Percentiles rank a stretch among this genome's conserved stretches.
phyloP scores from a whole-genome alignment of 106 monocot genomes.

The Apostasia shenzhenica region DNA sequence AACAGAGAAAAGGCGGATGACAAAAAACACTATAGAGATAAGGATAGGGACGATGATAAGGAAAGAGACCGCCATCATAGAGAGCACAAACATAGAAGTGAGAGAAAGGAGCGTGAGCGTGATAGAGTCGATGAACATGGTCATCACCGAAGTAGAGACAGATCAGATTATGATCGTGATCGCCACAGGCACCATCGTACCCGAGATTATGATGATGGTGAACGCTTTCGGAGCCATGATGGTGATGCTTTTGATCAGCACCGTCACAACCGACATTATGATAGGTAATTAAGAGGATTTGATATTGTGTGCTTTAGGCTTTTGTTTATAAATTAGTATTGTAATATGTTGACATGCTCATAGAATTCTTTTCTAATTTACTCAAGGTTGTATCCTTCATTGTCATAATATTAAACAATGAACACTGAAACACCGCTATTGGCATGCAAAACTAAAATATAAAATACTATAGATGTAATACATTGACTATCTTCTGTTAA shows the following conservation, averaged over 20 bases:
- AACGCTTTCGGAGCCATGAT: not conserved
- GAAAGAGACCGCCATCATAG: not conserved
- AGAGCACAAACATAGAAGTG: not conserved
- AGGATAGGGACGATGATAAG: not conserved
- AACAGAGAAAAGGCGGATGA: not conserved
- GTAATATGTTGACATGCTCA: too few relatives aligned
- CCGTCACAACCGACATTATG: not conserved
- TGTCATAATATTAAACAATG: too few relatives aligned
- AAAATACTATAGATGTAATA: too few relatives aligned
- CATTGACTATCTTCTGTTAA: too few relatives aligned
- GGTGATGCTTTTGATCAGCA: not conserved
- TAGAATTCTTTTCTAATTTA: too few relatives aligned
- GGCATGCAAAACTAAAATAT: too few relatives aligned
- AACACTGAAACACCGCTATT: too few relatives aligned
- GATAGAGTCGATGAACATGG: not conserved
- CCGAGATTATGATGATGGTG: not conserved
- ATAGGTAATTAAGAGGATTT: slow-evolving; percentile 1
- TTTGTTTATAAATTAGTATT: not conserved
- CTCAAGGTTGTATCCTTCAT: too few relatives aligned
- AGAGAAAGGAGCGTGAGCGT: slow-evolving; percentile 1
- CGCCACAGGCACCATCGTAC: not conserved
- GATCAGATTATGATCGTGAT: slow-evolving; percentile 5
- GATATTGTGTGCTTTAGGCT: not conserved
- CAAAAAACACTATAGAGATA: not conserved
- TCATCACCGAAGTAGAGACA: not conserved